A percentile compares a stretch with the other conserved stretches of the same genome.
Conservation (phyloP, 1,284 basidiomycete species). For the Fomitiporia mediterranea region DNA sequence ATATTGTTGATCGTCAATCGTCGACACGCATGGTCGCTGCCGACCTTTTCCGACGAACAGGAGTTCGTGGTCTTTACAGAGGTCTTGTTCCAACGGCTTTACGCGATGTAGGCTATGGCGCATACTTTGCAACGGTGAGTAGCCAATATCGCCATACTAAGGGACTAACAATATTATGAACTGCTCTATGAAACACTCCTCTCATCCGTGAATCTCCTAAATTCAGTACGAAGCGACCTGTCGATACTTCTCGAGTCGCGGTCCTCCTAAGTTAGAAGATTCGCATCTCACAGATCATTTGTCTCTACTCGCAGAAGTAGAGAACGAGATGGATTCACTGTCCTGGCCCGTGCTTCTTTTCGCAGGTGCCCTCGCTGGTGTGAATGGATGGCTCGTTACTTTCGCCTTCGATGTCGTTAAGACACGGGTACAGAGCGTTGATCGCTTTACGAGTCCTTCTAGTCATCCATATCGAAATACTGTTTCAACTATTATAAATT, state of each 20-base stretch:
- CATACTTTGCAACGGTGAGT: slow-evolving; percentile 74
- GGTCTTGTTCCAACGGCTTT: slow-evolving; percentile 68
- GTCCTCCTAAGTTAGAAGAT: slow-evolving; percentile 13
- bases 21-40: slow-evolving; percentile 48
- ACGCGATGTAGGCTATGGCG: slow-evolving; percentile 76
- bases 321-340: slow-evolving; percentile 38
- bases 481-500: slow-evolving; percentile 51
- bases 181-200: background rate
- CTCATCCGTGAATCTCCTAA: slow-evolving; percentile 19
- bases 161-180: background rate
- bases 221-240: slow-evolving; percentile 70
- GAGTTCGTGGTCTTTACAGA: slow-evolving; percentile 70
- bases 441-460: slow-evolving; percentile 7
- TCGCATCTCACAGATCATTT: slow-evolving; percentile 29
- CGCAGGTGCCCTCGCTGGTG: slow-evolving; percentile 77
- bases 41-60: slow-evolving; percentile 50
- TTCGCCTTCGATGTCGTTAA: slow-evolving; percentile 87
- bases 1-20: slow-evolving; percentile 39
- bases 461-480: slow-evolving; percentile 48
- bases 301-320: slow-evolving; percentile 42
- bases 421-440: slow-evolving; percentile 69
- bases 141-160: slow-evolving; percentile 15
- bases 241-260: slow-evolving; percentile 48
- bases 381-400: slow-evolving; percentile 66
- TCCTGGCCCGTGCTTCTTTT: slow-evolving; percentile 60